Percentiles rank a stretch among this genome's conserved stretches.
These are phyloP conservation scores for Poa pratensis DNA, from an alignment of 176 grass and related monocot species.

Conservation along the genomic window DNA sequence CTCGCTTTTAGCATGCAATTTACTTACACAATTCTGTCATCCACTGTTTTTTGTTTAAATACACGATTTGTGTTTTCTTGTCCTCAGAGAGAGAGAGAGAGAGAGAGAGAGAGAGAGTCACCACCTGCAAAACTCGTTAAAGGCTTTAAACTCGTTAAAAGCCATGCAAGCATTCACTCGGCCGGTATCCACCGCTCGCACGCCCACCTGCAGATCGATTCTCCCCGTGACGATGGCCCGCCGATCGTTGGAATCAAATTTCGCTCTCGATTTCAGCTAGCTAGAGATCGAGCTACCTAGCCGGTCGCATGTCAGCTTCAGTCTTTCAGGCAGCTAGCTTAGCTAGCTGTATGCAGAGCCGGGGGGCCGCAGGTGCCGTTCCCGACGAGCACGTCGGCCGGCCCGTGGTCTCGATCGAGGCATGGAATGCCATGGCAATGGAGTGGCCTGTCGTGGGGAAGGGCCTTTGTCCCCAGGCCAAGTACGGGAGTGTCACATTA, in stretches of 20 bases:
- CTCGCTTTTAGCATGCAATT: too few species aligned
- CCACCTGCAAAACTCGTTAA: too few species aligned
- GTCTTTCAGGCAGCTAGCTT: background rate
- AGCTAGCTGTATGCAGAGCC: background rate
- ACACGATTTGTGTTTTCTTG: too few species aligned
- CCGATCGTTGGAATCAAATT: conserved; percentile 2
- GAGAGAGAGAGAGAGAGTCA: too few species aligned
- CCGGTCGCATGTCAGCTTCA: conserved; percentile 25
- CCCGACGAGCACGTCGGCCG: conserved; percentile 20
- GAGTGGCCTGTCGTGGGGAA: background rate
- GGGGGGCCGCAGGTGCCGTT: conserved; percentile 18
- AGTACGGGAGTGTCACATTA: conserved; percentile 24
- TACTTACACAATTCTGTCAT: too few species aligned
- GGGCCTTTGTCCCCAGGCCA: conserved; percentile 38
- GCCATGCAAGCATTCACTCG: background rate
- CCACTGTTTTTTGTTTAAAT: too few species aligned
- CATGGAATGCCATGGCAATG: conserved; percentile 9
- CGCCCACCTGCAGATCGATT: background rate
- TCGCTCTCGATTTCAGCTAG: background rate
- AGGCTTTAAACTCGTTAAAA: too few species aligned
- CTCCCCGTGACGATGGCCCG: background rate
- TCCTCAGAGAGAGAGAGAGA: too few species aligned
- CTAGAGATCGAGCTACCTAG: background rate
- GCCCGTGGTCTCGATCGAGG: conserved; percentile 5
- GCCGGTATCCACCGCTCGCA: background rate